Evolutionary conservation across 2,329 filamentous ascomycete species (phyloP).

Genomic region (Herpotrichia juniperi): DNA sequence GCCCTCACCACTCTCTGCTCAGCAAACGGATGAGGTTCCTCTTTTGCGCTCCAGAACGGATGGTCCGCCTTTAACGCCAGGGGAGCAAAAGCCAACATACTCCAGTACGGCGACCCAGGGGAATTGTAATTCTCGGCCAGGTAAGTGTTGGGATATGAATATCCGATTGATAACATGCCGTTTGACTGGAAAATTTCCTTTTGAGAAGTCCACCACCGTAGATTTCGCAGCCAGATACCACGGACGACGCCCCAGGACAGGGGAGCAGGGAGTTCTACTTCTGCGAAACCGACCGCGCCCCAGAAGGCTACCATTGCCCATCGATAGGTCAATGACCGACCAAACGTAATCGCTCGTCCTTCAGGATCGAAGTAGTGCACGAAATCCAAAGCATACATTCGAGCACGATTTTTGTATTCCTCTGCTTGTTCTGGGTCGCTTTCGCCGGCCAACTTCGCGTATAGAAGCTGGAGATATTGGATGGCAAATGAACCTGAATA

Average conservation of each 20-base stretch:
- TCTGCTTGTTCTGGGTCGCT: constrained; percentile 68
- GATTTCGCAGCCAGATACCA: constrained; percentile 73
- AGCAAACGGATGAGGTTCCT: constrained; percentile 64
- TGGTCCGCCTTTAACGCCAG: constrained; percentile 72
- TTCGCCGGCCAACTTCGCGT: constrained; percentile 72
- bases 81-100: constrained; percentile 77
- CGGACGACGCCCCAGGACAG: constrained; percentile 81
- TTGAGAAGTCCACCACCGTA: constrained; percentile 81
- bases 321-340: constrained; percentile 78
- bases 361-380: constrained; percentile 77
- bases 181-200: constrained; percentile 75
- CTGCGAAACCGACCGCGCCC: constrained; percentile 77
- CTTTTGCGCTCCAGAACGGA: constrained; percentile 75
- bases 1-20: constrained; percentile 65
- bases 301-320: constrained; percentile 87
- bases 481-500: constrained; percentile 85
- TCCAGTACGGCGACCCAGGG: constrained; percentile 76
- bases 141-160: constrained; percentile 81
- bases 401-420: constrained; percentile 73
- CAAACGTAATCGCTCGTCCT: constrained; percentile 76
- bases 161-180: constrained; percentile 77
- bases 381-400: constrained; percentile 71
- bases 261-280: constrained; percentile 73
- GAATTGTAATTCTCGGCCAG: constrained; percentile 86
- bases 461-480: constrained; percentile 78